A percentile compares a stretch with the other conserved stretches of the same genome.
Conservation (phyloP, 768 basidiomycete species). For the Rhizopogon roseolus region DNA sequence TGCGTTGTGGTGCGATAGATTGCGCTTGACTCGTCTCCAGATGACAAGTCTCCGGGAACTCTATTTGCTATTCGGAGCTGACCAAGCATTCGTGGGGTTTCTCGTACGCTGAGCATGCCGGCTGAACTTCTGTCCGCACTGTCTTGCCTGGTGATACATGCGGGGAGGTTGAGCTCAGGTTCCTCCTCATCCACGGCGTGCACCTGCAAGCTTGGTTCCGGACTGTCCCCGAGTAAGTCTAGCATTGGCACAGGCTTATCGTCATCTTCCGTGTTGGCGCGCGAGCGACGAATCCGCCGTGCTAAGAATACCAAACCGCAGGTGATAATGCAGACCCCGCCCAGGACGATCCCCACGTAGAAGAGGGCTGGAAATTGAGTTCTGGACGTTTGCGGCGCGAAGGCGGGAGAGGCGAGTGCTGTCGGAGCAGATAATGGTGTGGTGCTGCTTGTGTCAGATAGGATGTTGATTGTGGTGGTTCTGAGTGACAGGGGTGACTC, state of each 20-base stretch:
- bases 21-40: conserved; percentile 20
- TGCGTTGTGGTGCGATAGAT: not conserved
- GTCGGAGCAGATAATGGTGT: not conserved
- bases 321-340: conserved; percentile 39
- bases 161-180: conserved; percentile 18
- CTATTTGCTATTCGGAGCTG: conserved; percentile 45
- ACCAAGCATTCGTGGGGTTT: conserved; percentile 35
- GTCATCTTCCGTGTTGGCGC: conserved; percentile 28
- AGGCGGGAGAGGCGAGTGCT: conserved; percentile 15
- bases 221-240: conserved; percentile 7
- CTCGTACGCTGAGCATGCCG: conserved; percentile 19
- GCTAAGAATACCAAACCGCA: conserved; percentile 43
- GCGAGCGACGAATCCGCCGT: conserved; percentile 44
- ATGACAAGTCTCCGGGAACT: conserved; percentile 39
- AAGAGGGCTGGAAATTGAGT: conserved; percentile 30
- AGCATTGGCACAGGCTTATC: conserved; percentile 31
- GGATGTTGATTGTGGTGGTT: not conserved
- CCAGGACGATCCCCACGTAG: conserved; percentile 48
- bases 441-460: not conserved
- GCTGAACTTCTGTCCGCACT: conserved; percentile 7
- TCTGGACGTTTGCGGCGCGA: conserved; percentile 17
- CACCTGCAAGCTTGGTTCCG: not conserved
- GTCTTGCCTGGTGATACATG: conserved; percentile 14
- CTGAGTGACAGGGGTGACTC: not conserved
- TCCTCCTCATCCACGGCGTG: conserved; percentile 5